These are phyloP conservation scores for Ophiocordyceps camponoti-floridani DNA, from an alignment of 2,329 filamentous ascomycete species.

Conservation along the genomic window DNA sequence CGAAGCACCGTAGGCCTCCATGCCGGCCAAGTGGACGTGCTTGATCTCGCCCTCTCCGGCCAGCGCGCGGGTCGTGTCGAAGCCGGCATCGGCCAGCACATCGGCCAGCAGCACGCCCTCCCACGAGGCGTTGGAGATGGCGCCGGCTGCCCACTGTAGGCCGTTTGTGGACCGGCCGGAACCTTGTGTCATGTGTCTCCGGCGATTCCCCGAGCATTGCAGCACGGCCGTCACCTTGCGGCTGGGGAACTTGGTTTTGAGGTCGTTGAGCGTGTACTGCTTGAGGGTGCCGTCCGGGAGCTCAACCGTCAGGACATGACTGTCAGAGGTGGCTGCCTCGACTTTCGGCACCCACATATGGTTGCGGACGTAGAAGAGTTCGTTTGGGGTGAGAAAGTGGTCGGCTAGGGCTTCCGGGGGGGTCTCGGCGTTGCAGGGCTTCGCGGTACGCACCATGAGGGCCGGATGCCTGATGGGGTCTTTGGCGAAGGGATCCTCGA, in stretches of 20 bases:
- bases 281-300: constrained; percentile 33
- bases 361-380: constrained; percentile 41
- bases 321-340: constrained; percentile 14
- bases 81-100: constrained; percentile 36
- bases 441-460: constrained; percentile 31
- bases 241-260: constrained; percentile 30
- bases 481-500: constrained; percentile 42
- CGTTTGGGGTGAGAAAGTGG: constrained; percentile 34
- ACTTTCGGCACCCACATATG: constrained; percentile 45
- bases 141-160: constrained; percentile 39
- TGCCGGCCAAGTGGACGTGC: constrained; percentile 39
- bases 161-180: constrained; percentile 31
- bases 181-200: constrained; percentile 36
- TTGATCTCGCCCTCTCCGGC: constrained; percentile 19
- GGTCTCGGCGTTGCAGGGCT: constrained; percentile 45
- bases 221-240: constrained; percentile 35
- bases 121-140: constrained; percentile 42
- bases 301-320: constrained; percentile 33
- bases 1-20: constrained; percentile 43
- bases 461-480: constrained; percentile 34
- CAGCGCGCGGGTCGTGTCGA: constrained; percentile 20
- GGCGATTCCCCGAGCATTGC: constrained; percentile 43
- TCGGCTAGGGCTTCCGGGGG: constrained; percentile 27
- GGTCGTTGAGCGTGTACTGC: constrained; percentile 33
- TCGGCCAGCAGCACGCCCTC: constrained; percentile 36